These are phyloP conservation scores for Botrytis cinerea DNA, from an alignment of 2,329 filamentous ascomycete genomes.

Conservation along the genomic window DNA sequence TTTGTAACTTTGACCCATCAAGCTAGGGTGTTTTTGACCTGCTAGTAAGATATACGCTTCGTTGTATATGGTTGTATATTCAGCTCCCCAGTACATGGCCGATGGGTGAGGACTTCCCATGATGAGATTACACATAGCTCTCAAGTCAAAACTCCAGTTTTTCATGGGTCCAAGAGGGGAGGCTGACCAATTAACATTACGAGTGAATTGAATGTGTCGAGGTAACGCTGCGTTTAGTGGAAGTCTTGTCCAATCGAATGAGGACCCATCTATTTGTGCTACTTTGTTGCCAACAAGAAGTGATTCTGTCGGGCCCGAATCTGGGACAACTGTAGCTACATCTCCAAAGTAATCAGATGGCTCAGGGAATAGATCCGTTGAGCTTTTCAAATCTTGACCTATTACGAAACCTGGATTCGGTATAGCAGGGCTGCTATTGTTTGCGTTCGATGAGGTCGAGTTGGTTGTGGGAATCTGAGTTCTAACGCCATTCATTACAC, in stretches of 20 bases:
- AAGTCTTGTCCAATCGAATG: constrained; percentile 80
- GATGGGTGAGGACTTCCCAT: constrained; percentile 77
- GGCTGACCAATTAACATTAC: constrained; percentile 70
- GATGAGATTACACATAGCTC: constrained; percentile 78
- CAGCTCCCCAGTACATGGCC: constrained; percentile 77
- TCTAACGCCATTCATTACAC: constrained; percentile 63
- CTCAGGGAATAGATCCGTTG: neutral
- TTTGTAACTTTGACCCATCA: constrained; percentile 73
- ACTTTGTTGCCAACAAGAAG: neutral
- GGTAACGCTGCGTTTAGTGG: constrained; percentile 64
- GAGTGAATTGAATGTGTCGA: constrained; percentile 71
- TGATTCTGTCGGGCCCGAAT: neutral
- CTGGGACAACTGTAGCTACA: constrained; percentile 22
- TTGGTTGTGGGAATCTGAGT: constrained; percentile 16
- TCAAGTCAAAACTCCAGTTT: constrained; percentile 68
- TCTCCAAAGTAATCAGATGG: constrained; percentile 38
- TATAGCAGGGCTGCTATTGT: neutral
- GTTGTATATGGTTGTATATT: constrained; percentile 70
- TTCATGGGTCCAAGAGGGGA: constrained; percentile 77
- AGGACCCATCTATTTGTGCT: constrained; percentile 30
- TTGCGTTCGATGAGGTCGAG: neutral
- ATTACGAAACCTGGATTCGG: neutral
- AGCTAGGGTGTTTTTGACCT: constrained; percentile 71
- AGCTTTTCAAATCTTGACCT: neutral
- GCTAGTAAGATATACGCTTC: constrained; percentile 71